Conservation (phyloP, 306 rosid genomes). For the Alnus glutinosa region DNA sequence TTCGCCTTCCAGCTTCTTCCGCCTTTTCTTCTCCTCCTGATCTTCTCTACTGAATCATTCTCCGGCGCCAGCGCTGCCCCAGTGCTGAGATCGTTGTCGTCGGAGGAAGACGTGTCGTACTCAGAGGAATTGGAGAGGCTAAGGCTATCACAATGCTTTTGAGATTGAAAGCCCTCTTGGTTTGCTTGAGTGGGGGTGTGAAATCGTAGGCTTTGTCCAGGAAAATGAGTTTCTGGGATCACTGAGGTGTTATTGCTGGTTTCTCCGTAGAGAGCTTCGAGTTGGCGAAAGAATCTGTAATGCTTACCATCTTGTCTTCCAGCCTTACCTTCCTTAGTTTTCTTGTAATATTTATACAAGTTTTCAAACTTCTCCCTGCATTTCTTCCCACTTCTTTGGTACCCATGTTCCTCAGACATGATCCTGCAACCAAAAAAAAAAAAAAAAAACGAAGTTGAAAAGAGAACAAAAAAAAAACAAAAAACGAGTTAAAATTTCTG, state of each 20-base stretch:
- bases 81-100: conserved; percentile 41
- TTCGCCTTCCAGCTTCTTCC: conserved; percentile 66
- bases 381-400: conserved; percentile 97
- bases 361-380: conserved; percentile 97
- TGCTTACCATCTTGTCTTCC: conserved; percentile 98
- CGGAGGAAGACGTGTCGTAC: conserved; percentile 69
- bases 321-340: conserved; percentile 92
- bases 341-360: conserved; percentile 94
- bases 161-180: conserved; percentile 44
- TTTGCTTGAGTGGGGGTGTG: conserved; percentile 40
- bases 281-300: conserved; percentile 95
- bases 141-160: conserved; percentile 51
- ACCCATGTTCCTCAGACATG: conserved; percentile 87
- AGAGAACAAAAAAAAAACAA: background rate
- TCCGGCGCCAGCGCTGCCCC: conserved; percentile 21
- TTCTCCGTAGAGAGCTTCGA: conserved; percentile 95
- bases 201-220: conserved; percentile 37
- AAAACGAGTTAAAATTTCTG: background rate
- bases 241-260: conserved; percentile 44
- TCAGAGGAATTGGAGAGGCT: conserved; percentile 80
- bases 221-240: conserved; percentile 50
- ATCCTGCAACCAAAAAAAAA: conserved; percentile 46
- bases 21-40: conserved; percentile 46
- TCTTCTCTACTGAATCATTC: conserved; percentile 49
- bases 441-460: background rate